Conservation (phyloP, 2,329 filamentous ascomycete species). For the Ceratocystis variospora region DNA sequence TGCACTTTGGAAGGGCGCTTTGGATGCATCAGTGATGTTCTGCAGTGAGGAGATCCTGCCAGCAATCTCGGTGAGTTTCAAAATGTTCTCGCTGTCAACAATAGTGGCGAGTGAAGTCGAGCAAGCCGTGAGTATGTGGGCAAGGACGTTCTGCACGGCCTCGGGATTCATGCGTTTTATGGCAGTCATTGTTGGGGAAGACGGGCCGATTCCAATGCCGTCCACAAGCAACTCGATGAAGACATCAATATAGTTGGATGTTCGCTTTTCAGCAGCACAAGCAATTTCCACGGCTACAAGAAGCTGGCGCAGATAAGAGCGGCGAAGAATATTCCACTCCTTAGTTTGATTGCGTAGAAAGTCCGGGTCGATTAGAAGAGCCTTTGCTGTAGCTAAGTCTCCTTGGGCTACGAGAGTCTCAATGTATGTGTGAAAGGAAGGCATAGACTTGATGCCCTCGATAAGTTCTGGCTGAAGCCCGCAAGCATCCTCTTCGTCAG, state of each 20-base stretch:
- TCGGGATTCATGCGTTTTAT: constrained; percentile 48
- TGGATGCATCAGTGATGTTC: constrained; percentile 32
- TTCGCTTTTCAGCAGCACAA: constrained; percentile 14
- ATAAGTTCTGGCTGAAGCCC: constrained; percentile 46
- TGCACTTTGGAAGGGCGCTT: constrained; percentile 36
- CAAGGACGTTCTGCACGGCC: constrained; percentile 32
- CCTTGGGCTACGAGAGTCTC: constrained; percentile 13
- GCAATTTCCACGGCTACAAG: constrained; percentile 14
- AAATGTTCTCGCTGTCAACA: constrained; percentile 23
- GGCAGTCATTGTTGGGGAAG: constrained; percentile 41
- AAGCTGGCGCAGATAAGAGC: constrained; percentile 7
- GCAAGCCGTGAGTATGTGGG: constrained; percentile 30
- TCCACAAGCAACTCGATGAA: constrained; percentile 49
- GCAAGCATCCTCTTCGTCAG: constrained; percentile 21
- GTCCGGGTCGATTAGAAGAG: constrained; percentile 4
- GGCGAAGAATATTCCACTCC: constrained; percentile 3
- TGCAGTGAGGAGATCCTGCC: constrained; percentile 24
- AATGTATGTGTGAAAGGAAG: constrained; percentile 45
- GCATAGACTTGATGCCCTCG: constrained; percentile 52
- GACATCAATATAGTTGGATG: constrained; percentile 10
- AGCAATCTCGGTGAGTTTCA: constrained; percentile 24
- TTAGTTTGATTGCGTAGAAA: constrained; percentile 2
- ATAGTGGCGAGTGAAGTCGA: constrained; percentile 28
- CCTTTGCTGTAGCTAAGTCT: constrained; percentile 1
- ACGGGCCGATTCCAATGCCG: constrained; percentile 38